These are phyloP conservation scores for Penicillium argentinense DNA, from an alignment of 495 filamentous ascomycete species.

Conservation along the genomic window DNA sequence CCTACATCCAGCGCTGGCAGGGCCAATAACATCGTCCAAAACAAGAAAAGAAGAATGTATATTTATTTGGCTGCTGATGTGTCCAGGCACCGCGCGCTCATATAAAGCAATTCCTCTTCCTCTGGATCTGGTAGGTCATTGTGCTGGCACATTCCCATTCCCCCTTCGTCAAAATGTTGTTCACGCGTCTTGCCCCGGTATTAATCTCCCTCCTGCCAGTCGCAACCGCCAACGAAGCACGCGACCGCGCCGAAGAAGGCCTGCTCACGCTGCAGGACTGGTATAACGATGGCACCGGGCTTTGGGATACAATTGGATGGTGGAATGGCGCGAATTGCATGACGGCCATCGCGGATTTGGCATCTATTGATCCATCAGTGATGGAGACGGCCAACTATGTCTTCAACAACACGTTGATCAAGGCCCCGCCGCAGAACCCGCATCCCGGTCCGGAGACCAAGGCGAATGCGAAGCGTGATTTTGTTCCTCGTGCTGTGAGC, in stretches of 20 bases:
- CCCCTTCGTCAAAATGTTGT: slow-evolving; percentile 23
- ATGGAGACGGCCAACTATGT: slow-evolving; percentile 33
- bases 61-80: slow-evolving; percentile 15
- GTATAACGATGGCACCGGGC: slow-evolving; percentile 60
- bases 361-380: slow-evolving; percentile 39
- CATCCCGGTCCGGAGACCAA: slow-evolving; percentile 19
- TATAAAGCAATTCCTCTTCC: slow-evolving; percentile 11
- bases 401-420: slow-evolving; percentile 44
- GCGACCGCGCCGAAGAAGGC: slow-evolving; percentile 43
- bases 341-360: slow-evolving; percentile 63
- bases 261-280: slow-evolving; percentile 57
- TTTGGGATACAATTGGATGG: slow-evolving; percentile 70
- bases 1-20: neutral
- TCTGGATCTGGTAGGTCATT: slow-evolving; percentile 3
- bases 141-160: neutral
- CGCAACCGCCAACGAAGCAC: slow-evolving; percentile 16
- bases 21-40: too few species aligned
- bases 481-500: slow-evolving; percentile 3
- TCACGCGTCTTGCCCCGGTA: slow-evolving; percentile 3
- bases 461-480: slow-evolving; percentile 1
- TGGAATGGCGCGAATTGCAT: slow-evolving; percentile 76
- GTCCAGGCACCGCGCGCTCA: slow-evolving; percentile 9
- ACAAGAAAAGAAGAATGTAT: slow-evolving; percentile 18
- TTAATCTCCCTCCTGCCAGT: slow-evolving; percentile 8
- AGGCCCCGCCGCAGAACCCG: slow-evolving; percentile 28